These are phyloP conservation scores for Leishmania lainsoni DNA, from an alignment of 208 protist genomes.

Conservation along the genomic window DNA sequence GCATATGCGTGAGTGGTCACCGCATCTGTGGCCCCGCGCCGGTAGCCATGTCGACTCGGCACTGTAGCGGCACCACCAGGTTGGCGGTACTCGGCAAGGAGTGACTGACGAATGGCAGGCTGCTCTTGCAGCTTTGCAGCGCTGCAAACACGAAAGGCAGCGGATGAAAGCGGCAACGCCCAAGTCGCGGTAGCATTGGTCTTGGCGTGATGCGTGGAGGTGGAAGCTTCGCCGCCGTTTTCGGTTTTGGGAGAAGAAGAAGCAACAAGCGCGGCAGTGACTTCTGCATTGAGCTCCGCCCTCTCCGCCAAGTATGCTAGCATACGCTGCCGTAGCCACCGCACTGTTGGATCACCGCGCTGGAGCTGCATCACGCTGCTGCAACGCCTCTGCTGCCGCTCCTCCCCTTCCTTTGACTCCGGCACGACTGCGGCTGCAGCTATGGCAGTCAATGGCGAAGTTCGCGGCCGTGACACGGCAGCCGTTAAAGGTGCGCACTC, in stretches of 20 bases:
- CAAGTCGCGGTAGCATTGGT: background rate
- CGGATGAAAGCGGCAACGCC: background rate
- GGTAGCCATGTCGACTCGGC: background rate
- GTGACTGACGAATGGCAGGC: slow-evolving; percentile 18
- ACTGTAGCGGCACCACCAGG: background rate
- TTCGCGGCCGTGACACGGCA: background rate
- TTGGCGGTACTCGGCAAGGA: slow-evolving; percentile 23
- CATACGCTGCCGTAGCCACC: slow-evolving; percentile 45
- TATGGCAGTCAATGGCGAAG: background rate
- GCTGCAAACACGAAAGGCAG: background rate
- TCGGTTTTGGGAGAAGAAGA: background rate
- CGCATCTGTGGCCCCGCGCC: background rate
- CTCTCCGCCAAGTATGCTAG: slow-evolving; percentile 31
- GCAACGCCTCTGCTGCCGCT: slow-evolving; percentile 26
- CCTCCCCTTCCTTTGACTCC: background rate
- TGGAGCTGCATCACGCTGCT: slow-evolving; percentile 53
- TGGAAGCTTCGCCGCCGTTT: background rate
- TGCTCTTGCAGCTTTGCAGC: slow-evolving; percentile 17
- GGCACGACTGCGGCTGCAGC: background rate
- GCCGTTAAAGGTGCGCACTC: slow-evolving; percentile 4
- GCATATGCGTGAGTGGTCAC: background rate
- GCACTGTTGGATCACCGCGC: slow-evolving; percentile 42
- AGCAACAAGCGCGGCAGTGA: background rate
- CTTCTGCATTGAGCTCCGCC: background rate
- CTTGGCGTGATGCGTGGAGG: background rate